Evolutionary conservation across 2,329 filamentous ascomycete genomes (phyloP).

Genomic region (Cladobotryum mycophilum): DNA sequence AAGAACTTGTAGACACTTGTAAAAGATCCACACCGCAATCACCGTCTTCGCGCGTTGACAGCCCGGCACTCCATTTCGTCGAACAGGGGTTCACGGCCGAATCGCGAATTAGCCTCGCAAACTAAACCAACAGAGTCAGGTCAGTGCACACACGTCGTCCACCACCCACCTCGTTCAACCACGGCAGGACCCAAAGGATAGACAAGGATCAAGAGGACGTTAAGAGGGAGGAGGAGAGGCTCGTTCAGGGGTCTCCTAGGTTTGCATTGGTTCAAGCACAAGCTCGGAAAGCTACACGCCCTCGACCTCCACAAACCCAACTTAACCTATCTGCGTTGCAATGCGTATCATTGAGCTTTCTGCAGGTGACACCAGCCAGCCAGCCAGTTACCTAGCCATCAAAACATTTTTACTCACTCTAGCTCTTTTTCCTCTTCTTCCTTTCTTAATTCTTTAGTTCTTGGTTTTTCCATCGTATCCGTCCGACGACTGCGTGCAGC

Average conservation of each 20-base stretch:
- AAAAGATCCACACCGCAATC: constrained; percentile 11
- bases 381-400: not conserved
- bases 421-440: not conserved
- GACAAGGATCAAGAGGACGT: too few relatives aligned
- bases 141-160: constrained; percentile 5
- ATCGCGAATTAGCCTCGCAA: constrained; percentile 9
- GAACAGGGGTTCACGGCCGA: constrained; percentile 10
- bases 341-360: constrained; percentile 12
- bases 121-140: not conserved
- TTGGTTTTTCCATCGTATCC: not conserved
- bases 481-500: too few relatives aligned
- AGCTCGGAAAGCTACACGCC: constrained; percentile 4
- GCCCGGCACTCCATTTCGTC: constrained; percentile 6
- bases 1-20: not conserved
- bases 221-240: not conserved
- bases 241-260: constrained; percentile 9
- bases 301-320: constrained; percentile 12
- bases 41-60: constrained; percentile 5
- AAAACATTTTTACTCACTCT: constrained; percentile 5
- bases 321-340: constrained; percentile 1
- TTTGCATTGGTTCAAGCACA: too few relatives aligned
- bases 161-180: not conserved
- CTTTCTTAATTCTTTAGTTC: not conserved
- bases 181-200: too few relatives aligned
- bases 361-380: constrained; percentile 8